phyloP scores from a whole-genome alignment of 495 filamentous ascomycete species.

The Annulohypoxylon bovei region DNA sequence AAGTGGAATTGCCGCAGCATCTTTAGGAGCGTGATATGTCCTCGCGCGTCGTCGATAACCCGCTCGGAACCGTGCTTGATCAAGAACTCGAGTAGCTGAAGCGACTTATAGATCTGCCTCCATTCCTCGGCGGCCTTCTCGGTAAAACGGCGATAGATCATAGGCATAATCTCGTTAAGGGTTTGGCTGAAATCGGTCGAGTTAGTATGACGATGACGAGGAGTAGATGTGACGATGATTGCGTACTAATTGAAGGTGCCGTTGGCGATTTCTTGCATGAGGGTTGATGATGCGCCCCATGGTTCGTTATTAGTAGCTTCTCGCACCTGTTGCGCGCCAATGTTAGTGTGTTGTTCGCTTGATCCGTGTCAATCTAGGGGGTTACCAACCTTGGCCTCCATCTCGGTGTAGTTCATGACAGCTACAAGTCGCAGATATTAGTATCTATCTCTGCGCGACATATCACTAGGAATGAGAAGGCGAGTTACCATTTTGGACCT shows the following conservation, averaged over 20 bases:
- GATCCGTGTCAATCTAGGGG: neutral
- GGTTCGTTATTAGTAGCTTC: slow-evolving; percentile 99
- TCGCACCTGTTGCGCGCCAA: slow-evolving; percentile 69
- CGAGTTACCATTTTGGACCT: slow-evolving; percentile 94
- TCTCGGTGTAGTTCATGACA: slow-evolving; percentile 99
- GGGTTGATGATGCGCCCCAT: slow-evolving; percentile 89
- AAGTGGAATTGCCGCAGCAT: slow-evolving; percentile 99
- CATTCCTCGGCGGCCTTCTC: slow-evolving; percentile 98
- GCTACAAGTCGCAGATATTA: slow-evolving; percentile 61
- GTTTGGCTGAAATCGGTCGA: slow-evolving; percentile 71
- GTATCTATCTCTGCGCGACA: slow-evolving; percentile 22
- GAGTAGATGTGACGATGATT: neutral
- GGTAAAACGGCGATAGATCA: slow-evolving; percentile 99
- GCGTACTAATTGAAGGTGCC: slow-evolving; percentile 97
- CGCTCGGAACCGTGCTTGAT: slow-evolving; percentile 98
- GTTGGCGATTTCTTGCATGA: slow-evolving; percentile 96
- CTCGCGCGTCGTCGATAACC: slow-evolving; percentile 96
- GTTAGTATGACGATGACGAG: slow-evolving; percentile 4
- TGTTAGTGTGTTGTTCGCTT: slow-evolving; percentile 18
- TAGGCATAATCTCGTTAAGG: slow-evolving; percentile 99
- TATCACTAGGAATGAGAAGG: neutral
- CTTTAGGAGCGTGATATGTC: slow-evolving; percentile 92
- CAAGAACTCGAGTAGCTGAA: slow-evolving; percentile 96
- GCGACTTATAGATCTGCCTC: slow-evolving; percentile 98
- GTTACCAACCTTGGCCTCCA: slow-evolving; percentile 89